Evolutionary conservation across 768 basidiomycete species (phyloP), one percentile per base, ranked within the genome.

Genomic region (Suillus discolor): DNA sequence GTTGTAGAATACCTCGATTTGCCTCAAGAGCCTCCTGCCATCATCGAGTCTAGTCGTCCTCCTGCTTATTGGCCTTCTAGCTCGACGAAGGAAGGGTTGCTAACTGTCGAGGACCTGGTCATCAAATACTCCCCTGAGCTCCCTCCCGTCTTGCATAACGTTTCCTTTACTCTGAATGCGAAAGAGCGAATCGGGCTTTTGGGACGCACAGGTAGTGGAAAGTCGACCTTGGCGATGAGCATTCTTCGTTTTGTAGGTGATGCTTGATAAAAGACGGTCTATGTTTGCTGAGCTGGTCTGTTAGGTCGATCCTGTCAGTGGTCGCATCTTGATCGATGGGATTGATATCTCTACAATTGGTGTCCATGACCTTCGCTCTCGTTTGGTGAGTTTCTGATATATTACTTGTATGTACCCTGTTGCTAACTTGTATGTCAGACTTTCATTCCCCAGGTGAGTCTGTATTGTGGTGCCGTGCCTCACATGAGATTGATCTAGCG

Each of bases 31-130:
- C 91, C 96, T 0, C 88, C 93, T 3, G 82, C 89, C 0, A 72
- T 90, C 65, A 89, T 95, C 59, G 89, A 94, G 68, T 83, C 84
- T 0, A 85, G 84, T 64, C 86, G 92, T 8, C 90, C 89, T 1
- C 96, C 96, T 1, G 96, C 95, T 0, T 96, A 96, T 72, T 97
- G 96, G 96, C 96, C 96, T 0, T 94, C 94, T 0, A 87, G 83
- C 65, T 81, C 88, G 20, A 84, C 82, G 59, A 79, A 84, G 9
- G 81, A 87, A 36, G 73, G 82, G 4, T 79, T 96, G 31, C 71
- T 97, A 38, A 76, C 78, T 1, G 91, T 93, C 0, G 89, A 95
- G 69, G 85, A 95, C 67, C 79, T 97, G 34, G 87, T 86, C 20
- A 80, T 96, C 74, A 92, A 89, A 75, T 96, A 96, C 75, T 87